Evolutionary conservation across 2,329 filamentous ascomycete species (phyloP), one percentile per base, ranked within the genome.

Genomic region (Ophiostoma pallidulum): DNA sequence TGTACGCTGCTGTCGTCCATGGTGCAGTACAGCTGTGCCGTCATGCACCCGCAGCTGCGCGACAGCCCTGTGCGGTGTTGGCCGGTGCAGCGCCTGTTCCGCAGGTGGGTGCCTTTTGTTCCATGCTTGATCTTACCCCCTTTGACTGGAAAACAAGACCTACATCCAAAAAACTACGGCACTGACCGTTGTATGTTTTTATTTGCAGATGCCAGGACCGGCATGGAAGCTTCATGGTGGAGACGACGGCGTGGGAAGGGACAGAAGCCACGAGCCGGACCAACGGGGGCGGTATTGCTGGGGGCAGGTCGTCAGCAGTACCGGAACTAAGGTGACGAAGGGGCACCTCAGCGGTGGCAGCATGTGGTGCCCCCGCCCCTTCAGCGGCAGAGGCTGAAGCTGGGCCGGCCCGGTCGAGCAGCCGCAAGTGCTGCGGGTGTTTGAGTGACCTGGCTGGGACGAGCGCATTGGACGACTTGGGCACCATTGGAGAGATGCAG

Each of bases 221-320:
- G 55, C 74, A 75, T 13, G 75, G 74, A 4, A 65, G 50, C 8
- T 83, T 82, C 56, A 73, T 68, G 60, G 74, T 80, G 37, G 79
- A 83, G 64, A 83, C 79, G 20, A 82, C 79, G 12, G 69, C 71
- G 37, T 82, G 78, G 78, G 78, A 82, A 63, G 68, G 56, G 13
- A 60, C 58, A 50, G 47, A 45, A 16, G 26, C 14, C 4, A 29
- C 41, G 10, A 47, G 44, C 26, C 33, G 31, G 10, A 36, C 9
- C 24, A 28, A 26, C 20, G 24, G 20, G 19, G 29, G 14, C n/a
- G 6, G 24, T 16, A 13, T 32, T 28, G 41, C 32, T 28, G 24
- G 5, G 10, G 24, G 10, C 10, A n/a, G n/a, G n/a, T n/a, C n/a
- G n/a, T n/a, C n/a, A n/a, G 24, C 24, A 5, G 24, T 10, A 10